Evolutionary conservation across 2,329 filamentous ascomycete genomes (phyloP), one percentile per base, ranked within the genome.

Genomic region (Spiromastix sp.): DNA sequence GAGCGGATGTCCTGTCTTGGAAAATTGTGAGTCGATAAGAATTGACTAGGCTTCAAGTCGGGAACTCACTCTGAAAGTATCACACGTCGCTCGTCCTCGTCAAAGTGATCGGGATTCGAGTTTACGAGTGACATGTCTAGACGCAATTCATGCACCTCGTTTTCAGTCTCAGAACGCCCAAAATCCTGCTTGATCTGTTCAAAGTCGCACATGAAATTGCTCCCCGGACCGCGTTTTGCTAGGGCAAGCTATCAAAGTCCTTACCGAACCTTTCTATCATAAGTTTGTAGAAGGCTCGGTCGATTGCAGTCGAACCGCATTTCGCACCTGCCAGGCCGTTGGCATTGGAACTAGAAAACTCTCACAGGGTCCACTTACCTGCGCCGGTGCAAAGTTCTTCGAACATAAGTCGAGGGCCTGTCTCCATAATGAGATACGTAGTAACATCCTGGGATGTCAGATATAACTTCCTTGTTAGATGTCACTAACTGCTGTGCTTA

Each of bases 121-220:
- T 38, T 5, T 16, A 19, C 7, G 21, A 32, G 13, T 11, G 3
- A 32, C 41, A 48, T 49, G 19, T 40, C 41, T 4, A 49, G 36
- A 1, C 36, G 42, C 11, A 50, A 20, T 27, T 49, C 43, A 31
- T 41, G 35, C 5, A 33, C 38, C 9, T 36, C 35, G 1, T 39
- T 17, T 9, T 42, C 37, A n/a, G n/a, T n/a, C 9, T 42, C 25
- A 9, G 34, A 42, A 19, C 25, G 12, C 1, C 48, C 48, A 36
- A 59, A 61, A 19, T 50, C 42, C 7, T 42, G 38, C 30, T 61
- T 61, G 26, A 46, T 15, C 0, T 38, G 28, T 30, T 61, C 57
- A 25, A 59, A 61, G 2, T 44, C 40, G 12, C 48, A 47, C 56
- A 60, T 61, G 27, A 60, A 55, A 5, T 38, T 18, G 27, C 52